A percentile compares a stretch with the other conserved stretches of the same genome.
Conservation (phyloP, 805 yeast genomes). For the Vanderwaltozyma verrucispora region DNA sequence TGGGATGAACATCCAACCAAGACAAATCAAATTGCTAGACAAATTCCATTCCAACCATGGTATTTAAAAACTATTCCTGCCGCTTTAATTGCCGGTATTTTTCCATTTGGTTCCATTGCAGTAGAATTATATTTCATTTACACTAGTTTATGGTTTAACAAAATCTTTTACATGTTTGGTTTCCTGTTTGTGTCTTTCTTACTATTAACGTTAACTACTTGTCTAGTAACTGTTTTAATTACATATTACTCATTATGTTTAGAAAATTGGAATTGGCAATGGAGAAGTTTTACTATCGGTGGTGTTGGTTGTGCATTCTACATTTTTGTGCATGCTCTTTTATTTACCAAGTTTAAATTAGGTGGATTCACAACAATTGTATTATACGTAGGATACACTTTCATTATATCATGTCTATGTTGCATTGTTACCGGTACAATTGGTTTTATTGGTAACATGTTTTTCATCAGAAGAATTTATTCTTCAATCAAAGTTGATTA, state of each 20-base stretch:
- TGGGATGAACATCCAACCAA: slow-evolving; percentile 62
- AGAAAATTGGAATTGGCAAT: slow-evolving; percentile 96
- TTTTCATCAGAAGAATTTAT: slow-evolving; percentile 71
- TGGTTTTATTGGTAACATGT: slow-evolving; percentile 67
- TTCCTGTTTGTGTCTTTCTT: slow-evolving; percentile 80
- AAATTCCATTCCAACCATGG: slow-evolving; percentile 86
- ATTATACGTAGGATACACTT: slow-evolving; percentile 74
- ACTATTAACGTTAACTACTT: slow-evolving; percentile 73
- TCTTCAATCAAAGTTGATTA: slow-evolving; percentile 79
- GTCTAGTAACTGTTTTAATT: slow-evolving; percentile 68
- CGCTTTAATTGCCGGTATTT: slow-evolving; percentile 70
- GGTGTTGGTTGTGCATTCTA: slow-evolving; percentile 84
- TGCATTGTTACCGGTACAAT: slow-evolving; percentile 82
- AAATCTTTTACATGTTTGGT: slow-evolving; percentile 95
- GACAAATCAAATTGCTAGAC: slow-evolving; percentile 93
- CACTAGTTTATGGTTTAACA: slow-evolving; percentile 86
- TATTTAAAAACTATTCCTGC: slow-evolving; percentile 60
- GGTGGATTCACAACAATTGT: slow-evolving; percentile 69
- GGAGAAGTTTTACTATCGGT: slow-evolving; percentile 87
- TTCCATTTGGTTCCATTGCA: slow-evolving; percentile 92
- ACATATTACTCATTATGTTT: slow-evolving; percentile 77
- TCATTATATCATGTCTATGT: slow-evolving; percentile 55
- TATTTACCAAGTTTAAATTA: slow-evolving; percentile 58
- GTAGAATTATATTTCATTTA: slow-evolving; percentile 91
- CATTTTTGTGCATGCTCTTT: slow-evolving; percentile 72